These are phyloP conservation scores for Pichia kluyveri DNA, from an alignment of 805 yeast species.

Conservation along the genomic window DNA sequence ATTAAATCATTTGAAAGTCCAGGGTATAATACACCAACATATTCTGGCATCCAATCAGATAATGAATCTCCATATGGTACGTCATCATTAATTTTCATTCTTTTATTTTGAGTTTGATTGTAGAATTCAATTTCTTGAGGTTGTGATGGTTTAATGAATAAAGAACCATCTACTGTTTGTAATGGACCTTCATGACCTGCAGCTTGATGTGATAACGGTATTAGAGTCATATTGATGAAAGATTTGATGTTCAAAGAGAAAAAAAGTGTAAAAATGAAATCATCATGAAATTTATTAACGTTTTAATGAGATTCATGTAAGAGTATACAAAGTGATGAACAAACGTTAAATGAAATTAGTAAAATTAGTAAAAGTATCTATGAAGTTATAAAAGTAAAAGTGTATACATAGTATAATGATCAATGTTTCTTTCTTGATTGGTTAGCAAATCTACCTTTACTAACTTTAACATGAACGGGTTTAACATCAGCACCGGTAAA, in stretches of 20 bases:
- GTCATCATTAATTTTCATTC: conserved; percentile 9
- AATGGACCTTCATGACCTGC: conserved; percentile 89
- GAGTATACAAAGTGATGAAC: too few species aligned
- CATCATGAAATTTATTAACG: too few species aligned
- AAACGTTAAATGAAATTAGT: too few species aligned
- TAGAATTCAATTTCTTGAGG: conserved; percentile 74
- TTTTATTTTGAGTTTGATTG: conserved; percentile 22
- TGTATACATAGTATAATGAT: not conserved
- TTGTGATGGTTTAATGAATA: conserved; percentile 64
- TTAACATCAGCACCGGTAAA: conserved; percentile 46
- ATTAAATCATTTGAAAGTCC: conserved; percentile 30
- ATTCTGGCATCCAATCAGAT: conserved; percentile 54
- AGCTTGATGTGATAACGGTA: conserved; percentile 54
- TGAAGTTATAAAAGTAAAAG: too few species aligned
- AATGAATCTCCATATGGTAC: conserved; percentile 28
- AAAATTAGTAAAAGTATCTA: too few species aligned
- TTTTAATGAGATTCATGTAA: too few species aligned
- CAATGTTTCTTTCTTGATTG: conserved; percentile 36
- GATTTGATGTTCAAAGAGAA: not conserved
- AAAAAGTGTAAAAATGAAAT: not conserved
- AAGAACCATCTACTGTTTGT: conserved; percentile 49
- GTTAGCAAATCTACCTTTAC: conserved; percentile 76
- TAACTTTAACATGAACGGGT: conserved; percentile 67
- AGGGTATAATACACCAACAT: conserved; percentile 47
- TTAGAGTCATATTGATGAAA: conserved; percentile 12